phyloP scores from a whole-genome alignment of 352 stramenopile genomes.

The Phytopythium ostracodes region DNA sequence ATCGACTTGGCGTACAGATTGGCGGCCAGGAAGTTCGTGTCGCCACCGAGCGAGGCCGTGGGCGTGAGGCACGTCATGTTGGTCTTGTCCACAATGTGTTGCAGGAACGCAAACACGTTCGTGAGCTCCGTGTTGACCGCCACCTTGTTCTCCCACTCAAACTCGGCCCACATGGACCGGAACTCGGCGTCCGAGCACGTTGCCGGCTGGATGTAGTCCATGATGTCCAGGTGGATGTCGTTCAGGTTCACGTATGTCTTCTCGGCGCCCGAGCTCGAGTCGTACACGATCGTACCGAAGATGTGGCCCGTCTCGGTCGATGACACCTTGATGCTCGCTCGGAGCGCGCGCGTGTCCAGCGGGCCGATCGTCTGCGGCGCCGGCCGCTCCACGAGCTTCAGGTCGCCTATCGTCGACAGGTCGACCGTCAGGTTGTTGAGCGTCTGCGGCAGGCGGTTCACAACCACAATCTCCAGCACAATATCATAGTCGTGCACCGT shows the following conservation, averaged over 20 bases:
- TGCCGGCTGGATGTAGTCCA: constrained; percentile 99
- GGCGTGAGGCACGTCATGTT: constrained; percentile 99
- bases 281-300: constrained; percentile 99
- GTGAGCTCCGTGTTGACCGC: constrained; percentile 96
- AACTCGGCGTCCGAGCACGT: constrained; percentile 96
- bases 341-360: constrained; percentile 95
- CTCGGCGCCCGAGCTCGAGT: constrained; percentile 93
- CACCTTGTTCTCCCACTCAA: constrained; percentile 99
- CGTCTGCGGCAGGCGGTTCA: constrained; percentile 98
- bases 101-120: constrained; percentile 96
- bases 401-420: constrained; percentile 98
- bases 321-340: constrained; percentile 99
- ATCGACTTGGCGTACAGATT: constrained; percentile 92
- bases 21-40: constrained; percentile 92
- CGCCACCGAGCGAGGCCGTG: constrained; percentile 80
- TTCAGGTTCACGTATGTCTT: constrained; percentile 99
- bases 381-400: constrained; percentile 99
- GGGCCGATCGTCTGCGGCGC: constrained; percentile 97
- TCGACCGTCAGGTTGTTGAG: constrained; percentile 99
- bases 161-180: constrained; percentile 99
- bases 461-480: constrained; percentile 98
- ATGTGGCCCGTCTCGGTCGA: constrained; percentile 99
- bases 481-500: constrained; percentile 99
- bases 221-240: constrained; percentile 99
- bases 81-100: constrained; percentile 98